Base-by-base conservation (phyloP, 2,329 filamentous ascomycete genomes). In the Microdochium nivale region DNA sequence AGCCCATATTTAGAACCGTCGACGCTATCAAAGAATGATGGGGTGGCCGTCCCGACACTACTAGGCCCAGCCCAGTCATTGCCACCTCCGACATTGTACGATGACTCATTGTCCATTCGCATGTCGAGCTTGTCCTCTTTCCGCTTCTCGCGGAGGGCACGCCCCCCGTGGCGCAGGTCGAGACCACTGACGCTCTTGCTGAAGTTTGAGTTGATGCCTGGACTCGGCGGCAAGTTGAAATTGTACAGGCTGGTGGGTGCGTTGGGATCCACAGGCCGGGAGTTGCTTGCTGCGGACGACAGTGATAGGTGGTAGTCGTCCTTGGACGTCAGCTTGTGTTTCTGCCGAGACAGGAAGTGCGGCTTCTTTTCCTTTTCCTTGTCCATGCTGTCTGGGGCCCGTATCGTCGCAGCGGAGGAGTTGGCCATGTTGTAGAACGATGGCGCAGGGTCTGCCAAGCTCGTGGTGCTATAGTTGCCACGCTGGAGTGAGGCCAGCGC, bases 151-250 rank as follows among this genome's bases (percentile, higher is more conserved):
- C 87, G 80, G 47, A 91, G 68, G 7, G 84, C 87, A 43, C 86
- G 79, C 1, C 85, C 88, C 43, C 86, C 88, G 69, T 92, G 88
- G 49, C 88, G 77, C 25, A 92, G 71, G 66, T 92, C 88, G 44
- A 92, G 73, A 0, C 87, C 87, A 53, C 87, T 92, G 62, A 94
- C 87, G 2, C 86, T 87, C 69, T 94, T 95, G 35, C 84, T 78
- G 65, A 97, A 95, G 30, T 79, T 75, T 50, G 75, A 78, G 49
- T 76, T 78, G 14, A 84, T 81, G 0, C 79, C 84, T 1, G 88
- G 87, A 54, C 85, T 90, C 8, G 84, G 78, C 1, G 87, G 87
- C 1, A 88, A 68, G 52, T 83, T 87, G 67, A 92, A 91, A 55
- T 83, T 90, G 71, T 92, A 92, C 3, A 92, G 68, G 51, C 86